A percentile compares a stretch with the other conserved stretches of the same genome.
Evolutionary conservation across 345 rosid species (phyloP).

Genomic region (Rhizophora mangle): DNA sequence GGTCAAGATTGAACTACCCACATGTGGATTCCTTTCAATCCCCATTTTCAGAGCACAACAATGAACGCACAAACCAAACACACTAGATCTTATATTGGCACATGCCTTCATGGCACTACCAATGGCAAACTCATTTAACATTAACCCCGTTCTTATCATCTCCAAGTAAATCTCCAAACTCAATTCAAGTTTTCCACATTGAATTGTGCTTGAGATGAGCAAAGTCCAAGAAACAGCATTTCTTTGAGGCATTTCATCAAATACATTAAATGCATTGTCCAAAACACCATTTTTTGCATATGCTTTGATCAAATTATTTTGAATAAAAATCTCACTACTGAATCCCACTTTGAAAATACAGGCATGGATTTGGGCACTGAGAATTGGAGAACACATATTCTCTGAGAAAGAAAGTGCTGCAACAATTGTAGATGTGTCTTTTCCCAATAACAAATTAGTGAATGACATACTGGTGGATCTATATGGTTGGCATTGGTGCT

Average conservation of each 20-base stretch:
- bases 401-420: slow-evolving; percentile 22
- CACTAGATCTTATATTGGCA: slow-evolving; percentile 5
- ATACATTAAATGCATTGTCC: slow-evolving; percentile 26
- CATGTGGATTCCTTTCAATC: slow-evolving; percentile 24
- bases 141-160: slow-evolving; percentile 27
- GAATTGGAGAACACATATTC: slow-evolving; percentile 13
- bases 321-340: slow-evolving; percentile 23
- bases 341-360: slow-evolving; percentile 29
- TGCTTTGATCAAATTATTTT: slow-evolving; percentile 31
- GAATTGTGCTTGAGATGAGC: slow-evolving; percentile 24
- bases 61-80: slow-evolving; percentile 34
- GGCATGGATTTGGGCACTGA: slow-evolving; percentile 38
- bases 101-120: slow-evolving; percentile 36
- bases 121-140: slow-evolving; percentile 38
- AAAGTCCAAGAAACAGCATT: slow-evolving; percentile 44
- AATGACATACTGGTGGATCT: background rate
- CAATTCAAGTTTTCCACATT: slow-evolving; percentile 17
- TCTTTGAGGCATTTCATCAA: slow-evolving; percentile 35
- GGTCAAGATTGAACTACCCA: slow-evolving; percentile 34
- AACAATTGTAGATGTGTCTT: slow-evolving; percentile 20
- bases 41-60: slow-evolving; percentile 30
- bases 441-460: background rate
- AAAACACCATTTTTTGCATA: slow-evolving; percentile 19
- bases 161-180: slow-evolving; percentile 23
- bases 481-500: background rate